Evolutionary conservation across 257 asterid species (phyloP), one percentile per base, ranked within the genome.

Genomic region (Coffea canephora): DNA sequence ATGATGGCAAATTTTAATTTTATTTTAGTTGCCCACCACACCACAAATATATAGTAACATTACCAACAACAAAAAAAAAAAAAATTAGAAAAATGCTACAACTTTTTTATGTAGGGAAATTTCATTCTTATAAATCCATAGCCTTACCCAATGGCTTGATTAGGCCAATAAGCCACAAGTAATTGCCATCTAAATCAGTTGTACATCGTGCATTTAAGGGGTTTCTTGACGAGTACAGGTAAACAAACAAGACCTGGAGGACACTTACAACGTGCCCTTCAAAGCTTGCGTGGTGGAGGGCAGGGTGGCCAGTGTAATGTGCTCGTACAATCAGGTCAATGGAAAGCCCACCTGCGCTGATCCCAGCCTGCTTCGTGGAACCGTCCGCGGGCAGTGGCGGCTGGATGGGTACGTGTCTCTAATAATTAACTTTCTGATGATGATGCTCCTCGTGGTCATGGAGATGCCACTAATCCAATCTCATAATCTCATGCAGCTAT

Each of bases 321-420:
- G 99, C 74, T 95, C 98, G 0, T 93, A 95, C 92, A 93, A 95
- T 81, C 94, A 95, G 34, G 98, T 93, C 45, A 95, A 95, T 76
- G 99, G 99, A 73, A 91, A 82, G 78, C 98, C 99, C 31, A 90
- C 99, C 7, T 95, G 99, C 85, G 98, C 99, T 31, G 99, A 95
- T 76, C 86, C 94, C 10, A 75, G 50, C 68, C 96, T 95, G 69
- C 97, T 95, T 1, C 97, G 94, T 39, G 91, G 80, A 87, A 90
- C 94, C 21, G 87, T 95, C 45, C 94, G 98, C 3, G 92, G 88
- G 16, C 90, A 91, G 74, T 95, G 99, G 98, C 90, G 80, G 12
- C 93, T 95, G 9, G 84, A 95, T 31, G 99, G 99, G 98, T 94
- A 13, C 23, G 82, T 75, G 41, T 67, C 25, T 11, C 43, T 39